Evolutionary conservation across 306 rosid genomes (phyloP).

Genomic region (Pachyrhizus erosus): DNA sequence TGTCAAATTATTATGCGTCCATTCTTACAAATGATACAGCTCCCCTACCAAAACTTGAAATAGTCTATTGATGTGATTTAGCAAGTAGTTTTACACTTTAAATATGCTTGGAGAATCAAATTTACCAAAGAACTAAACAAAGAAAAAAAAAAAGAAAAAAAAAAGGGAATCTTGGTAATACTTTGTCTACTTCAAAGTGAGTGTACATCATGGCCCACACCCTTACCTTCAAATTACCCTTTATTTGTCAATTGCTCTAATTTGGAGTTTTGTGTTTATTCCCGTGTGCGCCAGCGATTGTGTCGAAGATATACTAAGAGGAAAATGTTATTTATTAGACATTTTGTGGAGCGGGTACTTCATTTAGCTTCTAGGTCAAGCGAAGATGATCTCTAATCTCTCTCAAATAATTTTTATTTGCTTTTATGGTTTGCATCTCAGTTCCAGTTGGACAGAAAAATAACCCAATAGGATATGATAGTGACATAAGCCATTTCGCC

Average conservation of each 20-base stretch:
- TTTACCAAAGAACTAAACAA: slow-evolving; percentile 44
- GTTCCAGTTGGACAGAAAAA: slow-evolving; percentile 25
- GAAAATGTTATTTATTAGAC: not conserved
- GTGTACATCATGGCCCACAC: slow-evolving; percentile 56
- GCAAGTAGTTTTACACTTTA: slow-evolving; percentile 43
- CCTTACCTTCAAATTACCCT: slow-evolving; percentile 35
- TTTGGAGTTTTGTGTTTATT: slow-evolving; percentile 55
- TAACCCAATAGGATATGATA: not conserved
- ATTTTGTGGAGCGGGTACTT: slow-evolving; percentile 30
- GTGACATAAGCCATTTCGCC: slow-evolving; percentile 38
- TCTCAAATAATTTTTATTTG: slow-evolving; percentile 17
- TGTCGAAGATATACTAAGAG: slow-evolving; percentile 33
- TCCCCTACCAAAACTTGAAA: slow-evolving; percentile 10
- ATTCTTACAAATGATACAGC: slow-evolving; percentile 16
- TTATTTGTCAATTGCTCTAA: slow-evolving; percentile 41
- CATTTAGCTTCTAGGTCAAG: slow-evolving; percentile 42
- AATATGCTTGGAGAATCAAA: slow-evolving; percentile 54
- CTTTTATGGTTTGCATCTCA: slow-evolving; percentile 11
- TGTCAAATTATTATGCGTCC: slow-evolving; percentile 10
- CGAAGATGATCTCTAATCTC: slow-evolving; percentile 41
- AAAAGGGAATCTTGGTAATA: slow-evolving; percentile 45
- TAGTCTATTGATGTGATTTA: slow-evolving; percentile 39
- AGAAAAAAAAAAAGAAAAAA: not conserved
- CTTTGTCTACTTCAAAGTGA: slow-evolving; percentile 64
- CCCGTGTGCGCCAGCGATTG: slow-evolving; percentile 41